Evolutionary conservation across 129 eudicot genomes (phyloP), one percentile per base, ranked within the genome.

Genomic region (Lactuca saligna): DNA sequence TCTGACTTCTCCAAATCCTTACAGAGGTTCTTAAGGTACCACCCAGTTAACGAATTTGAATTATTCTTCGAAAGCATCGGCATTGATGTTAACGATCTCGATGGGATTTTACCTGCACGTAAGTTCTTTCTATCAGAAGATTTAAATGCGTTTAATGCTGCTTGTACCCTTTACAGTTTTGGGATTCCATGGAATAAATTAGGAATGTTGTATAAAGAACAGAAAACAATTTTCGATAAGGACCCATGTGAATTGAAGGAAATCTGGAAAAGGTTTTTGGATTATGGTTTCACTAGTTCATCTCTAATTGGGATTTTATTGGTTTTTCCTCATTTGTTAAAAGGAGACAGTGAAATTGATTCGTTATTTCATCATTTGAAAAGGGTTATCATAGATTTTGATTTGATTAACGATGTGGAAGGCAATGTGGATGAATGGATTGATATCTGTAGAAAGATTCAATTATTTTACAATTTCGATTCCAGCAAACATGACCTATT

Each of bases 51-150:
- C 54, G 97, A 90, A 57, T 82, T 87, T 34, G 85, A 80, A 15
- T 82, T 90, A 55, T 84, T 90, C 71, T 90, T 72, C 49, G 97
- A 90, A 69, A 90, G 97, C 66, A 87, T 90, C 64, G 97, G 95
- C 29, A 74, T 90, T 70, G 63, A 77, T 69, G 73, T 75, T 76
- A 60, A 55, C 31, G 76, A 78, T 46, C 41, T 82, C 65, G 54
- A 64, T 55, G 38, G 76, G 35, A 41, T 82, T 65, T 80, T 82
- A 65, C 88, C 86, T 39, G 56, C 54, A 0, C 69, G 80, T 16
- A 73, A 83, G 8, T 71, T 80, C 74, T 90, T 87, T 72, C 42
- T 90, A 5, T 78, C 81, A 0, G 89, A 90, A 44, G 90, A 83
- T 78, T 29, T 33, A 8, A 46, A 55, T 20, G 67, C 71, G 29